Conservation (phyloP, 2,329 filamentous ascomycete genomes). For the Sporothrix euskadiensis region DNA sequence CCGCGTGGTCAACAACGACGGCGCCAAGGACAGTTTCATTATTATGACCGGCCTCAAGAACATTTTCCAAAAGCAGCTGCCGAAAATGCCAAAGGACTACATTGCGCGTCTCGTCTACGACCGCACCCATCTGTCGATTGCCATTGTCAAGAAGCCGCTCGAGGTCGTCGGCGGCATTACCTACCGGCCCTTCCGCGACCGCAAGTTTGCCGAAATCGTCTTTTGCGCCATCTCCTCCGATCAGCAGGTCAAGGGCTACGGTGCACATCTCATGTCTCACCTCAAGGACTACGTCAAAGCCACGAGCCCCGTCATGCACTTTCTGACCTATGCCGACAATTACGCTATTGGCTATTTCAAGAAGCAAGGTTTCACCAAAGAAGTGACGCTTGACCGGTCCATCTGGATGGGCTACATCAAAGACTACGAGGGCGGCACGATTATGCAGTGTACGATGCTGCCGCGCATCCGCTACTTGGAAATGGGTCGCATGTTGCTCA, state of each 20-base stretch:
- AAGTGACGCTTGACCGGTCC: constrained; percentile 86
- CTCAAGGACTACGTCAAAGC: constrained; percentile 98
- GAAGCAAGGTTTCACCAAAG: constrained; percentile 98
- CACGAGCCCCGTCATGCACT: constrained; percentile 96
- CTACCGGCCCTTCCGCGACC: constrained; percentile 88
- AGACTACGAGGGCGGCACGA: constrained; percentile 97
- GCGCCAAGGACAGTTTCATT: constrained; percentile 81
- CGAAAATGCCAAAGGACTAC: constrained; percentile 99
- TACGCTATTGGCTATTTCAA: constrained; percentile 99
- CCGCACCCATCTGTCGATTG: constrained; percentile 91
- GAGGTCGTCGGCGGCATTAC: constrained; percentile 97
- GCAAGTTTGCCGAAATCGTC: constrained; percentile 95
- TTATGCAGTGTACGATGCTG: constrained; percentile 99
- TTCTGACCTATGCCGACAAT: constrained; percentile 97
- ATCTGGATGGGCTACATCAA: constrained; percentile 99
- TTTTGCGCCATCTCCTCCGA: constrained; percentile 98
- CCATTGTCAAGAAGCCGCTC: constrained; percentile 93
- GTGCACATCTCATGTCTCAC: constrained; percentile 96
- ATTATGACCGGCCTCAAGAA: constrained; percentile 95
- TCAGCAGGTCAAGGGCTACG: constrained; percentile 98
- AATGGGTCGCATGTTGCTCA: constrained; percentile 86
- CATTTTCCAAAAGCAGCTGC: constrained; percentile 97
- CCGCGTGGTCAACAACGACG: constrained; percentile 96
- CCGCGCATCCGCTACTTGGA: constrained; percentile 94
- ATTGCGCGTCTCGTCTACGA: constrained; percentile 97